Conservation (phyloP, 192 early-diverging fungal species). For the Backusella sp. region DNA sequence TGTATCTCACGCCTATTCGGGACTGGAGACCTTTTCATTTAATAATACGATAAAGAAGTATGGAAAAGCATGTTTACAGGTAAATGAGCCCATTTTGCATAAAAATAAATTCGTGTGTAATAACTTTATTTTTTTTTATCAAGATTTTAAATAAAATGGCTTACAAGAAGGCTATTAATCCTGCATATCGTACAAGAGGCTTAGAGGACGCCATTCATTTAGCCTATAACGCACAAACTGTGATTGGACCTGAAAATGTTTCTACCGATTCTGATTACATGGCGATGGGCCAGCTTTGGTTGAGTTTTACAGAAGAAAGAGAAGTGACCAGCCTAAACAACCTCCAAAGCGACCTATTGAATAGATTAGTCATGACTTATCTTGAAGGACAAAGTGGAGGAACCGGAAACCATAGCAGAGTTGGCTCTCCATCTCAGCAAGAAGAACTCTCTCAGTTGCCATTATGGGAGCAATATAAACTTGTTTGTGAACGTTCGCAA, state of each 20-base stretch:
- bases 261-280: conserved; percentile 9
- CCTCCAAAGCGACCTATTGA: conserved; percentile 26
- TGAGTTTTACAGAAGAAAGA: conserved; percentile 17
- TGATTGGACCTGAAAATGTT: conserved; percentile 25
- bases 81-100: neutral
- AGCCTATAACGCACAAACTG: conserved; percentile 23
- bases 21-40: conserved; percentile 10
- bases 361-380: conserved; percentile 33
- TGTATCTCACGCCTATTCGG: neutral
- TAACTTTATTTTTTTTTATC: neutral
- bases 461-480: conserved; percentile 17
- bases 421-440: neutral
- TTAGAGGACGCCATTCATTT: conserved; percentile 34
- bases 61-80: conserved; percentile 26
- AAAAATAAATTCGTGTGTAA: neutral
- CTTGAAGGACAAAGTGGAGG: conserved; percentile 29
- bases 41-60: neutral
- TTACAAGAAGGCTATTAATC: conserved; percentile 18
- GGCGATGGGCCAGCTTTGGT: conserved; percentile 23
- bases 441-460: neutral
- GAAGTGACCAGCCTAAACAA: conserved; percentile 8
- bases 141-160: conserved; percentile 22
- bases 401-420: neutral
- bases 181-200: conserved; percentile 24
- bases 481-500: neutral